Conservation (phyloP, 2,329 filamentous ascomycete species). For the Zalaria obscura region DNA sequence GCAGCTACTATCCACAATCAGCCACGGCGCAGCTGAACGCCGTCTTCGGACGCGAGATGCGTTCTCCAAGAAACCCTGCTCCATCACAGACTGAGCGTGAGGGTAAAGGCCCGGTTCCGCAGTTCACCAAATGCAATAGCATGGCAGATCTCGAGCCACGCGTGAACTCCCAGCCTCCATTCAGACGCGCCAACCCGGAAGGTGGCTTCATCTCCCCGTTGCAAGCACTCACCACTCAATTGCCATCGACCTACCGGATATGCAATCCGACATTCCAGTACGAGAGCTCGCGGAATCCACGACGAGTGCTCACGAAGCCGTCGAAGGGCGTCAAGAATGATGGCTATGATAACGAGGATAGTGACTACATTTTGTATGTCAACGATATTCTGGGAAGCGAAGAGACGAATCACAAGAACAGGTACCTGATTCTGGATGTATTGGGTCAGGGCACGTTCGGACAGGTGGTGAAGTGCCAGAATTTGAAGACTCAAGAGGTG, state of each 20-base stretch:
- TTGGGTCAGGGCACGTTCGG: constrained; percentile 95
- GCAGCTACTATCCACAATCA: constrained; percentile 54
- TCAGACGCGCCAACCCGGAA: constrained; percentile 86
- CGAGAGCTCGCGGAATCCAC: constrained; percentile 91
- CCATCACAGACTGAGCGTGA: constrained; percentile 17
- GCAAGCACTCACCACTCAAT: constrained; percentile 84
- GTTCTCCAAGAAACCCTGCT: constrained; percentile 26
- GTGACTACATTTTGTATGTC: constrained; percentile 97
- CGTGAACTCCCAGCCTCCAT: constrained; percentile 76
- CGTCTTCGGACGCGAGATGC: constrained; percentile 39
- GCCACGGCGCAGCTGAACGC: constrained; percentile 58
- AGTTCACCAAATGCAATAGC: constrained; percentile 67
- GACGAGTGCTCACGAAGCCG: constrained; percentile 89
- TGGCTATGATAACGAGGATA: constrained; percentile 97
- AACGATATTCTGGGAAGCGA: constrained; percentile 97
- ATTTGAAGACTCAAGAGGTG: constrained; percentile 94
- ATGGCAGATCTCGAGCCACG: constrained; percentile 65
- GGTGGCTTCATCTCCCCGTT: constrained; percentile 96
- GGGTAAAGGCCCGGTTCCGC: constrained; percentile 60
- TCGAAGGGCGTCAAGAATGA: constrained; percentile 99
- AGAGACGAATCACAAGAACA: constrained; percentile 97
- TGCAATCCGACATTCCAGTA: constrained; percentile 98
- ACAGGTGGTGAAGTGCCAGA: constrained; percentile 98
- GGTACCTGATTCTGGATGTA: constrained; percentile 93
- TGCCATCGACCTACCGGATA: constrained; percentile 92